A percentile compares a stretch with the other conserved stretches of the same genome.
phyloP scores from a whole-genome alignment of 2,329 filamentous ascomycete genomes.

The Colletotrichum higginsianum region DNA sequence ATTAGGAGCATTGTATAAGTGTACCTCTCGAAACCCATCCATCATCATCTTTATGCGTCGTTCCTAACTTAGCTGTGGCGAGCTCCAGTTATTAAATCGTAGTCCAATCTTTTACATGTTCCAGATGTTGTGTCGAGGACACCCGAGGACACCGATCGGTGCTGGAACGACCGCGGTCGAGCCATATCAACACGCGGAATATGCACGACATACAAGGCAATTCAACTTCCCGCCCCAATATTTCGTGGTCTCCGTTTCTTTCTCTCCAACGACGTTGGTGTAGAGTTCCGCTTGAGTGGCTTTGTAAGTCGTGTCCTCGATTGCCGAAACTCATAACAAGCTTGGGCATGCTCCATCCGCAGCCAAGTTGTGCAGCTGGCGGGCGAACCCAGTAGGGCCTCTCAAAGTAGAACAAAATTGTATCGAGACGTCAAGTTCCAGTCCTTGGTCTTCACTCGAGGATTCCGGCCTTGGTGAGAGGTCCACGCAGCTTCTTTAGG shows the following conservation, averaged over 20 bases:
- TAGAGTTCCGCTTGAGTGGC: neutral
- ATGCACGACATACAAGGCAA: neutral
- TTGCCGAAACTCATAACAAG: neutral
- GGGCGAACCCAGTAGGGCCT: neutral
- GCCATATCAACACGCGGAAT: neutral
- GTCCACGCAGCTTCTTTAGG: conserved; percentile 32
- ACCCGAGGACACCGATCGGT: neutral
- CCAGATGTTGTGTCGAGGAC: neutral
- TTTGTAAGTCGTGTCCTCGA: neutral
- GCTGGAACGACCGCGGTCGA: neutral
- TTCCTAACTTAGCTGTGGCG: neutral
- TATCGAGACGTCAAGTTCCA: neutral
- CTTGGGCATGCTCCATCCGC: neutral
- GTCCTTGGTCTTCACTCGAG: neutral
- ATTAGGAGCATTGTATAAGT: neutral
- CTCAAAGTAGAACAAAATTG: neutral
- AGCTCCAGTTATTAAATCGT: neutral
- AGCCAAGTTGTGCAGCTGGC: neutral
- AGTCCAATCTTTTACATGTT: neutral
- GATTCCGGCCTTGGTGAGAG: conserved; percentile 11
- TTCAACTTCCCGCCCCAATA: neutral
- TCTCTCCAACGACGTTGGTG: neutral
- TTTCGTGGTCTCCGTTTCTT: neutral
- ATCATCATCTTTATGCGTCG: neutral
- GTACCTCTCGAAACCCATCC: neutral